phyloP scores from a whole-genome alignment of 352 stramenopile genomes.

The Pythium aristosporum region DNA sequence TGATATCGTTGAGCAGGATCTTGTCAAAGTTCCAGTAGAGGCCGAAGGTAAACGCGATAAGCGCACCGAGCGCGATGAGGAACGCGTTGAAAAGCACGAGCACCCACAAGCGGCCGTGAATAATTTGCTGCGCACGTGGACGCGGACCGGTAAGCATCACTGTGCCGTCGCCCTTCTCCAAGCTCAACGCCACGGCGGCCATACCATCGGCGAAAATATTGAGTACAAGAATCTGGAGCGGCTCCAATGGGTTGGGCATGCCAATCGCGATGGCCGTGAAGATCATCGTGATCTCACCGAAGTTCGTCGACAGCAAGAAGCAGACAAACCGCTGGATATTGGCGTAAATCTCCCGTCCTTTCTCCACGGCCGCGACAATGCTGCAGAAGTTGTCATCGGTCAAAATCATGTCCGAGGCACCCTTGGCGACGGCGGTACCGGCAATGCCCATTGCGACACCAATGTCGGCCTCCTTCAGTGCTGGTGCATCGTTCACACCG shows the following conservation, averaged over 20 bases:
- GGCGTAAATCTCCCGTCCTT: conserved; percentile 96
- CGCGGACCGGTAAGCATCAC: conserved; percentile 65
- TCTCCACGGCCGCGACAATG: conserved; percentile 96
- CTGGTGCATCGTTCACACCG: conserved; percentile 92
- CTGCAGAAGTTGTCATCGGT: conserved; percentile 98
- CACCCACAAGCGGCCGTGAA: conserved; percentile 67
- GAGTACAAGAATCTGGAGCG: conserved; percentile 98
- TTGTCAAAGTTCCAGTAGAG: conserved; percentile 75
- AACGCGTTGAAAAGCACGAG: conserved; percentile 65
- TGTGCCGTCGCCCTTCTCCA: conserved; percentile 69
- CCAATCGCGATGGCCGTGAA: conserved; percentile 60
- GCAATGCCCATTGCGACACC: conserved; percentile 97
- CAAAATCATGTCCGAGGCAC: conserved; percentile 97
- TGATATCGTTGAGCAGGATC: conserved; percentile 57
- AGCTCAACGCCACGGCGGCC: conserved; percentile 66
- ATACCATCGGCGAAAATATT: conserved; percentile 98
- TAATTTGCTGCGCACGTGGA: conserved; percentile 57
- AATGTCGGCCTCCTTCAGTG: conserved; percentile 94
- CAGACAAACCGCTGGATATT: conserved; percentile 99
- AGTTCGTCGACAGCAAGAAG: conserved; percentile 97
- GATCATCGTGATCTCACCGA: conserved; percentile 93
- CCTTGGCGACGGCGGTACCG: conserved; percentile 97
- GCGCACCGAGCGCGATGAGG: conserved; percentile 48
- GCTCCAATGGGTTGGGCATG: conserved; percentile 87
- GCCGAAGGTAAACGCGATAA: conserved; percentile 61